phyloP scores from a whole-genome alignment of 805 yeast genomes.

The Maudiozyma turicensis region DNA sequence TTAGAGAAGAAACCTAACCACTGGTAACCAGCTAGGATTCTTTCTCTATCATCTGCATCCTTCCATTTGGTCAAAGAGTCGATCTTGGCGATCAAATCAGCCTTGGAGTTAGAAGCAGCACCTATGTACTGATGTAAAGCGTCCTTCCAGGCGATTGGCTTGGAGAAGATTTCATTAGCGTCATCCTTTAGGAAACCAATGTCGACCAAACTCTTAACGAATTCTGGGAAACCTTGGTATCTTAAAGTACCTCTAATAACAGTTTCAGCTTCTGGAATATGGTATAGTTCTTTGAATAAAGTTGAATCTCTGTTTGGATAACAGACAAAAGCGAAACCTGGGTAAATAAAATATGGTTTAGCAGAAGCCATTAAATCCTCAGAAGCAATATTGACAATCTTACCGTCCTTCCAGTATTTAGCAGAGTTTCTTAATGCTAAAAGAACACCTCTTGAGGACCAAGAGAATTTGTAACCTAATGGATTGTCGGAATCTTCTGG shows the following conservation, averaged over 20 bases:
- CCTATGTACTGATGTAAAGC: conserved; percentile 71
- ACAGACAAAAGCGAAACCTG: conserved; percentile 88
- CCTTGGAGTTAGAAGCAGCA: conserved; percentile 57
- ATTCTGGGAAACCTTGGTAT: conserved; percentile 98
- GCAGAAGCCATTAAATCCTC: conserved; percentile 94
- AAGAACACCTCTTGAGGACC: conserved; percentile 98
- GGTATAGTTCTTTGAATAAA: conserved; percentile 79
- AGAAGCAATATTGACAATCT: conserved; percentile 67
- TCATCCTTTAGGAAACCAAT: conserved; percentile 84
- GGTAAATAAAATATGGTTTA: conserved; percentile 88
- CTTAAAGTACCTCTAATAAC: conserved; percentile 95
- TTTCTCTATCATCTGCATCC: conserved; percentile 69
- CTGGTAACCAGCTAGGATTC: conserved; percentile 78
- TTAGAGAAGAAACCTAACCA: conserved; percentile 93
- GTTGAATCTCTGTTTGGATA: conserved; percentile 99
- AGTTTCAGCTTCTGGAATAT: conserved; percentile 95
- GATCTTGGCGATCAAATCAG: conserved; percentile 68
- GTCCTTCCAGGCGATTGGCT: conserved; percentile 73
- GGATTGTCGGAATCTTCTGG: conserved; percentile 98
- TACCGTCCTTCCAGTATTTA: conserved; percentile 77
- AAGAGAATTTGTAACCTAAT: conserved; percentile 95
- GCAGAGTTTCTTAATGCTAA: conserved; percentile 93
- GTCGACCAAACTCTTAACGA: conserved; percentile 90
- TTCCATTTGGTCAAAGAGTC: conserved; percentile 72
- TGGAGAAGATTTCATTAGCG: conserved; percentile 46